Percentiles rank a stretch among this genome's conserved stretches.
Evolutionary conservation across 345 rosid genomes (phyloP).

Genomic region (Gossypium longicalyx): DNA sequence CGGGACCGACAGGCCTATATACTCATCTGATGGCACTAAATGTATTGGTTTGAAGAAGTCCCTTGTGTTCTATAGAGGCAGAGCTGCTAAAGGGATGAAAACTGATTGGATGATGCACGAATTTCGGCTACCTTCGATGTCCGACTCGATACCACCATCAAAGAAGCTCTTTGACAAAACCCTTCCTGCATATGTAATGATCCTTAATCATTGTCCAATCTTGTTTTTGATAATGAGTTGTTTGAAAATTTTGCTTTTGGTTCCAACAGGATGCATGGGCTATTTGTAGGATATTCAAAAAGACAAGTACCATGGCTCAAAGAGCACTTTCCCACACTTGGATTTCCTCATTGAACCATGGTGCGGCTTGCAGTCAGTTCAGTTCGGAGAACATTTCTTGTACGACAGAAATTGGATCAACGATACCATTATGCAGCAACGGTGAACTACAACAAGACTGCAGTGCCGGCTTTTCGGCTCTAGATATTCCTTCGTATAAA

Average conservation of each 20-base stretch:
- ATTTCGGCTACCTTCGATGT: constrained; percentile 71
- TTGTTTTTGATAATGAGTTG: neutral
- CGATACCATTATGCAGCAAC: constrained; percentile 27
- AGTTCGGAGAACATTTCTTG: constrained; percentile 48
- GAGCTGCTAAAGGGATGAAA: constrained; percentile 94
- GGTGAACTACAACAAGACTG: constrained; percentile 28
- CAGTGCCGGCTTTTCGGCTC: constrained; percentile 25
- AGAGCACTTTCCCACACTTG: constrained; percentile 60
- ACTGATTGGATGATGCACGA: constrained; percentile 99
- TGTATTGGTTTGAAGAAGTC: constrained; percentile 95
- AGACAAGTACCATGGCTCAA: constrained; percentile 65
- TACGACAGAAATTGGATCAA: constrained; percentile 43
- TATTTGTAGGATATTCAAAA: constrained; percentile 93
- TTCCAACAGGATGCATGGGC: constrained; percentile 83
- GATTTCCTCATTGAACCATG: constrained; percentile 32
- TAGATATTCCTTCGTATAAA: constrained; percentile 29
- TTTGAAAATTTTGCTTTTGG: neutral
- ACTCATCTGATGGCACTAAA: constrained; percentile 61
- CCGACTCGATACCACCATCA: constrained; percentile 38
- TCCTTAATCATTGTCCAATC: neutral
- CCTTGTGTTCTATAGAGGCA: constrained; percentile 82
- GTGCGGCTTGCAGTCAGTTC: constrained; percentile 28
- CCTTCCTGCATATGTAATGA: constrained; percentile 59
- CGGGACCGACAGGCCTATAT: constrained; percentile 90
- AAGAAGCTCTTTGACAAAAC: constrained; percentile 54